Evolutionary conservation across 192 early-diverging fungal genomes (phyloP).

Genomic region (Glomus cerebriforme): DNA sequence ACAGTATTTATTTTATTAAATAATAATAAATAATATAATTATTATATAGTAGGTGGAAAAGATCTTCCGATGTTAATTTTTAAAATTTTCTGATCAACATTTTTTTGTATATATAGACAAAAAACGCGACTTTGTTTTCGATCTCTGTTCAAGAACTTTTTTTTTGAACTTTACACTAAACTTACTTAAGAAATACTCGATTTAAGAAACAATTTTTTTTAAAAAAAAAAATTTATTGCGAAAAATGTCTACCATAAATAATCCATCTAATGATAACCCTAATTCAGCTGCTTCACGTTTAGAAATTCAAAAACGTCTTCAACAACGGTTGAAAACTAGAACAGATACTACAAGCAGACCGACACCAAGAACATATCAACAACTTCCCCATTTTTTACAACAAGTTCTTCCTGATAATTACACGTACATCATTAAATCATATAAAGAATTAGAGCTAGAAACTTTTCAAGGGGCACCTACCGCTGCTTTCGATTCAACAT

Average conservation of each 20-base stretch:
- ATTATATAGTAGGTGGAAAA: background rate
- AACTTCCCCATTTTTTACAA: slow-evolving; percentile 13
- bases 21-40: background rate
- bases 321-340: slow-evolving; percentile 4
- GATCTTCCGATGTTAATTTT: too few relatives aligned
- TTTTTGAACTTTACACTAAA: background rate
- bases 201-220: background rate
- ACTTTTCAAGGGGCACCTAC: slow-evolving; percentile 3
- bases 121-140: background rate
- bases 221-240: background rate
- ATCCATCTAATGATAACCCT: background rate
- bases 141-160: background rate
- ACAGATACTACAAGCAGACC: slow-evolving; percentile 27
- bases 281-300: background rate
- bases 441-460: slow-evolving; percentile 25
- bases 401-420: slow-evolving; percentile 30
- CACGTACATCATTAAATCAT: slow-evolving; percentile 32
- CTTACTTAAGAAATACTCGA: background rate
- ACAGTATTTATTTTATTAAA: background rate
- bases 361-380: slow-evolving; percentile 13
- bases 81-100: background rate
- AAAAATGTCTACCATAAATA: background rate
- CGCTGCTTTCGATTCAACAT: slow-evolving; percentile 25
- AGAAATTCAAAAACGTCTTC: slow-evolving; percentile 25
- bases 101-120: background rate